Percentiles rank a stretch among this genome's conserved stretches.
phyloP scores from a whole-genome alignment of 441 rosid species.

The Biscutella laevigata region DNA sequence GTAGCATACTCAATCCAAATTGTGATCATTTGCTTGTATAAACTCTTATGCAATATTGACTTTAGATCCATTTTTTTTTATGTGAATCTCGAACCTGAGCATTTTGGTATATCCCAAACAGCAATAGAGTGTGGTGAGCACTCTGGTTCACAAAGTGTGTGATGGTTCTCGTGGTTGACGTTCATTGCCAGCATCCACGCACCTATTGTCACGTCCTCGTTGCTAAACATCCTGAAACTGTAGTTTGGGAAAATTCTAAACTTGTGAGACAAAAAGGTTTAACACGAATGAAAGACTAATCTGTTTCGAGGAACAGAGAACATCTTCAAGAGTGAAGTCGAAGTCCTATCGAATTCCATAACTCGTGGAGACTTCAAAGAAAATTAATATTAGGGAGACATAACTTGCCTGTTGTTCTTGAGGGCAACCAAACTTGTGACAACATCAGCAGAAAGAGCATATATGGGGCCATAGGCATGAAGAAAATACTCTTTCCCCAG shows the following conservation, averaged over 20 bases:
- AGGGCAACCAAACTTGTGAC: conserved; percentile 82
- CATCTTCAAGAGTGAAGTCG: background rate
- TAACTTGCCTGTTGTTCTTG: conserved; percentile 63
- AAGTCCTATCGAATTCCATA: background rate
- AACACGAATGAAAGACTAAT: background rate
- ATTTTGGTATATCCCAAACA: conserved; percentile 89
- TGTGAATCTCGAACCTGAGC: conserved; percentile 46
- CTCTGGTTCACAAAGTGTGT: conserved; percentile 53
- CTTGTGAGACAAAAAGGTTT: background rate
- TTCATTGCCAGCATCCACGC: conserved; percentile 99
- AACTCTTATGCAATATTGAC: background rate
- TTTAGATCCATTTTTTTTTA: background rate
- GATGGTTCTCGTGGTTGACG: conserved; percentile 72
- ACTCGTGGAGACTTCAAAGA: conserved; percentile 4
- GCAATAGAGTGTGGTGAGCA: conserved; percentile 67
- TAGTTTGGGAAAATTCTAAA: conserved; percentile 18
- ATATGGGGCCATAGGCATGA: conserved; percentile 94
- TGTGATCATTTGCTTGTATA: conserved; percentile 5
- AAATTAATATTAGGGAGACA: conserved; percentile 1
- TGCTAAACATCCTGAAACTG: conserved; percentile 95
- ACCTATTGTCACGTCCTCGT: conserved; percentile 92
- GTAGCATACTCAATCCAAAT: background rate
- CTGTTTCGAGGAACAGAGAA: background rate
- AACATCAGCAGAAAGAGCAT: conserved; percentile 89
- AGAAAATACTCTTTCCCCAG: conserved; percentile 82